Base-by-base conservation (phyloP, 371 early-diverging fungal species). In the Umbelopsis sp. region DNA sequence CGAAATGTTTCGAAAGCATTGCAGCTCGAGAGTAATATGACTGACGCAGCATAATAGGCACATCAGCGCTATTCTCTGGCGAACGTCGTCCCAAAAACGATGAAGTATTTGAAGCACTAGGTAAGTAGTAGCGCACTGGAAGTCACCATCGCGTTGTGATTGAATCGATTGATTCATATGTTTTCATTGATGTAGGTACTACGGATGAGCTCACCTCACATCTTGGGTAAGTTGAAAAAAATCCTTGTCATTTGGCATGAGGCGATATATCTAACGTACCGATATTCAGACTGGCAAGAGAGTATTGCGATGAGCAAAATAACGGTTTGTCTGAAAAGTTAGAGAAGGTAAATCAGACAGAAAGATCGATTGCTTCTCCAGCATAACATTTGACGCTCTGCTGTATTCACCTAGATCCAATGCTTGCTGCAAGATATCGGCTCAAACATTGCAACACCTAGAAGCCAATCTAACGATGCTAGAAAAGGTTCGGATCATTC, bases 381-480 rank as follows among this genome's bases (percentile, higher is more conserved):
- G 12, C n/a, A 63, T 67, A 20, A 0, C n/a, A 50, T 52, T 41
- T 20, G 9, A 29, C 41, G 38, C 12, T 29, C 16, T 16, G 7
- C 24, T 22, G 41, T 20, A 52, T 18, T 25, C 41, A 29, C 14
- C 24, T 64, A 94, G 90, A 89, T 97, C 52, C 97, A 97, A 85
- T 94, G 96, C 72, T 81, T 90, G 24, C 73, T 97, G 57, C 96
- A 95, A 75, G 96, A 97, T 72, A 83, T 95, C 24, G 94, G 94
- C 1, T 90, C 95, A 32, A 95, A 95, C 76, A 84, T 96, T 52
- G 97, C 97, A 10, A 97, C 97, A 12, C 97, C 97, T 50, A 80
- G 94, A 45, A 77, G 77, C 25, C 74, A 81, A 14, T 85, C 90
- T 4, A 80, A 79, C 52, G 87, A 89, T 44, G 46, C 65, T 51